phyloP scores from a whole-genome alignment of 2,329 filamentous ascomycete species.

The Dothidotthia symphoricarpi region DNA sequence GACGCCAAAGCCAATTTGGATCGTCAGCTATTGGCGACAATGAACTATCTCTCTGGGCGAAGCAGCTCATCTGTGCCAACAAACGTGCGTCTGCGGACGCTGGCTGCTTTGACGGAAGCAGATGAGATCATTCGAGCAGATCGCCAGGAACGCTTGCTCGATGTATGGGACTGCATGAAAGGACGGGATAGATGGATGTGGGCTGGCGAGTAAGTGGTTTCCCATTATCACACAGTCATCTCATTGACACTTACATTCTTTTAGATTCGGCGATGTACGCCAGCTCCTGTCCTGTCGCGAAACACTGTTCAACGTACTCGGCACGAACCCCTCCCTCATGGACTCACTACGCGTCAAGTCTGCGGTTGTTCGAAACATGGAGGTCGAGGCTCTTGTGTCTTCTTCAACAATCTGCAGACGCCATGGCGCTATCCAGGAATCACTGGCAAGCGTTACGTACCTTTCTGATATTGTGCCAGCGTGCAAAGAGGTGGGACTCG shows the following conservation, averaged over 20 bases:
- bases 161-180: conserved; percentile 63
- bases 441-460: conserved; percentile 78
- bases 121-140: conserved; percentile 69
- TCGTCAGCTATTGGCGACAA: conserved; percentile 54
- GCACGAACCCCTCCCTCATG: conserved; percentile 65
- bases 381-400: conserved; percentile 73
- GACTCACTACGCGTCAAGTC: conserved; percentile 60
- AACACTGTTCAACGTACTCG: conserved; percentile 76
- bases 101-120: conserved; percentile 77
- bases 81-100: conserved; percentile 32
- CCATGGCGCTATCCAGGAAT: conserved; percentile 81
- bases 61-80: conserved; percentile 24
- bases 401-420: conserved; percentile 74
- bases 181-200: conserved; percentile 75
- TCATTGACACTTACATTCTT: conserved; percentile 36
- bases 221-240: not conserved
- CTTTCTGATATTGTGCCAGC: conserved; percentile 73
- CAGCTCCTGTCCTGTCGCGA: conserved; percentile 79
- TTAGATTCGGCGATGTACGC: conserved; percentile 72
- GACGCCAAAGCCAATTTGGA: conserved; percentile 61
- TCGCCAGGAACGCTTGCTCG: conserved; percentile 60
- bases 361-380: conserved; percentile 65
- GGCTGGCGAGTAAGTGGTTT: conserved; percentile 71
- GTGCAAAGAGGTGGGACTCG: conserved; percentile 69
- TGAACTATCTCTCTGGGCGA: conserved; percentile 38